Evolutionary conservation across 768 basidiomycete genomes (phyloP), one percentile per base, ranked within the genome.

Genomic region (Chiua virens): DNA sequence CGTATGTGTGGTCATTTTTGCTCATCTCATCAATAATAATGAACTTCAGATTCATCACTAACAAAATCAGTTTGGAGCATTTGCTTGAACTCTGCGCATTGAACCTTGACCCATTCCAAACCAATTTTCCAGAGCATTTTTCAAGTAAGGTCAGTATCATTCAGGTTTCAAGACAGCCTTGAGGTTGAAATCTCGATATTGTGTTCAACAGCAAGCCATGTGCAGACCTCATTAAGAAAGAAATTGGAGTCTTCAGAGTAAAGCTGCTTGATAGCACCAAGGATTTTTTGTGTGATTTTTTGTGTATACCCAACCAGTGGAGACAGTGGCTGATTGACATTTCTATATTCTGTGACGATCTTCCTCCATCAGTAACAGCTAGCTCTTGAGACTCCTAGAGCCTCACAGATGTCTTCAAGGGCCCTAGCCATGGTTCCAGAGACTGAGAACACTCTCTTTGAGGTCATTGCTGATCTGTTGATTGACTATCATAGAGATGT

Each of bases 341-440:
- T 43, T 3, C 60, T 52, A 38, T 40, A 35, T 20, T 61, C 56
- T 25, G 60, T 49, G n/a, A 70, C 57, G 27, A 58, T 63, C 5
- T 32, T 37, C 32, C 25, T 27, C 67, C 69, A 71, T 2, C 58
- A 57, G 45, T 61, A 65, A 10, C 67, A 47, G 39, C 63, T 70
- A 1, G 51, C 52, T 5, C 34, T 10, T 13, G 67, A 70, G 15
- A 72, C 25, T 52, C 7, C 59, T 34, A 22, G 17, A 15, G 2
- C 23, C 9, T 25, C n/a, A 15, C 34, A 18, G 13, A 46, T 27
- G 18, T 46, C 35, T 18, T 25, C 35, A 5, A 36, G 17, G 5
- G 23, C 45, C 45, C 45, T n/a, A 46, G 0, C 45, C 45, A 3
- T 36, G 23, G 13, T 37, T 18, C 35, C 22, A n/a, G n/a, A n/a